Base-by-base conservation (phyloP, 2,329 filamentous ascomycete species). In the Xylaria sp. region DNA sequence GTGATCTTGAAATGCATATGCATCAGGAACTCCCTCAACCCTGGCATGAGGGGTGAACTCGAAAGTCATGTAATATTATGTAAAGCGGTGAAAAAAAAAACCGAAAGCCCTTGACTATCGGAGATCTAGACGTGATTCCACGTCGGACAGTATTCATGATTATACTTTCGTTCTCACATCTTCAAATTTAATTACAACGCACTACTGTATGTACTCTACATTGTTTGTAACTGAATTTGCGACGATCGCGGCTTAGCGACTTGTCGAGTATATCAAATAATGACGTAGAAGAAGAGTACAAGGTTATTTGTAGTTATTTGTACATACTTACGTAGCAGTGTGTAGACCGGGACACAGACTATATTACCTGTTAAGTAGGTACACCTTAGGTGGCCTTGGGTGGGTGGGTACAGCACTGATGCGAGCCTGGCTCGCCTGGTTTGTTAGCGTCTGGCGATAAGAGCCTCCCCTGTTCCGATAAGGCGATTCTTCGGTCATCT, bases 391-490 rank as follows among this genome's bases (percentile, higher is more conserved):
- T n/a, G n/a, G n/a, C n/a, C n/a, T n/a, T n/a, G n/a, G n/a, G n/a
- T n/a, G n/a, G n/a, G 36, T 39, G 36, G 36, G 36, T 39, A 39
- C 13, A 15, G 36, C 36, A 23, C 45, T 13, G 45, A 18, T 48
- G 45, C n/a, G 12, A 25, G 25, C 30, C 18, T 25, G n/a, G 18
- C n/a, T n/a, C n/a, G n/a, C n/a, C n/a, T n/a, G n/a, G 39, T 15
- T 59, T 36, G 18, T 46, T 53, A 63, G 65, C 52, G 60, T 64
- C 30, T 8, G 12, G 18, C 56, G 70, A 72, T 72, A 70, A 72
- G 65, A 18, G 55, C 10, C 32, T 41, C 18, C 25, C 28, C 23
- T 23, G 50, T 12, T 18, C 53, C 34, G 69, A 55, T 71, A 70
- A 68, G 63, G 41, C 57, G 4, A 46, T 62, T 50, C 50, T 60